Base-by-base conservation (phyloP, 352 stramenopile genomes). In the Pilasporangium apinafurcum region DNA sequence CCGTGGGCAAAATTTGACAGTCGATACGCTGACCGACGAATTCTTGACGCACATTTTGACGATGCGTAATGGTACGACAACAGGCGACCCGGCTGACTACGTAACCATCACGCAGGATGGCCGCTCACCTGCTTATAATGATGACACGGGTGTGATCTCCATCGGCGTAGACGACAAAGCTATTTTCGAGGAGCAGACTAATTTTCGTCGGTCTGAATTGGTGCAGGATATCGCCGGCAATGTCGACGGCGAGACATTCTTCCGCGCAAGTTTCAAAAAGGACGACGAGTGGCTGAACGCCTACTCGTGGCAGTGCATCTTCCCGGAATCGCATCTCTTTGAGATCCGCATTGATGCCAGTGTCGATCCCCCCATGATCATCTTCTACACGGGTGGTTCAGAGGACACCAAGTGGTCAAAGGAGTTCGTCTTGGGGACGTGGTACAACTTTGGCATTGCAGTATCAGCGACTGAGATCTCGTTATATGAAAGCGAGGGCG, bases 41-140 rank as follows among this genome's bases (percentile, higher is more conserved):
- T 84, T 73, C 57, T 44, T 73, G 66, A 68, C 65, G 22, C 74
- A 86, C 44, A 86, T 86, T 52, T 53, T 86, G 22, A 80, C 56
- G 56, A 62, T 72, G 58, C 74, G 70, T 37, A 60, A 82, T 45
- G 65, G 62, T 39, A 52, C 46, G 36, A 63, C 50, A 31, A 52
- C 53, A 16, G 63, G 53, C 32, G 52, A 82, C 41, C 52, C 61
- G 6, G 56, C 66, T 20, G 48, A 85, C 58, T 86, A 70, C 56
- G 62, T 78, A 5, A 67, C 66, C 13, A 45, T 86, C 41, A 39
- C 58, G 17, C 48, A 54, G 5, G 54, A 55, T 4, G 74, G 60
- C 37, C 74, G 74, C 35, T 73, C 59, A 14, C 63, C 69, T 9
- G 60, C 60, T 34, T 84, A 64, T 59, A 86, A 84, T 45, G 50